Evolutionary conservation across 441 rosid species (phyloP).

Genomic region (Eutrema salsugineum): DNA sequence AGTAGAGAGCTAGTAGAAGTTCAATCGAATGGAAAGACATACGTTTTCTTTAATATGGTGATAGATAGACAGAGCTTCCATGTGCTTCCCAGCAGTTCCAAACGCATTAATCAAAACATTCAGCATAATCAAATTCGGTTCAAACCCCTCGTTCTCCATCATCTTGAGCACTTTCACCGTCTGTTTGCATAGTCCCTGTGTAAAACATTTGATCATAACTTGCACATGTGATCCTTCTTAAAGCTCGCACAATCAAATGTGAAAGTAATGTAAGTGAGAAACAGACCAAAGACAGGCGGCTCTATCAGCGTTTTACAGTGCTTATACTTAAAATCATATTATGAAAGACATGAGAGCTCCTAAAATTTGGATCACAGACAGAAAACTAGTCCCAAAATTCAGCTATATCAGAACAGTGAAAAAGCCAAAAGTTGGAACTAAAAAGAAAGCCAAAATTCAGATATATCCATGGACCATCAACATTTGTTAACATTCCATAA

Average conservation of each 20-base stretch:
- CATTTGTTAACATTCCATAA: neutral
- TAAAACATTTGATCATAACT: neutral
- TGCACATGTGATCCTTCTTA: neutral
- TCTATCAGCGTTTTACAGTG: neutral
- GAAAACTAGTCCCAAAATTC: neutral
- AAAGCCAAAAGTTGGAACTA: no score
- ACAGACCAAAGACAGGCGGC: neutral
- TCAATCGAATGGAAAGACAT: slow-evolving; percentile 6
- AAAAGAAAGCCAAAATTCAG: no score
- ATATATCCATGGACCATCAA: neutral
- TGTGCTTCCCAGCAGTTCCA: slow-evolving; percentile 58
- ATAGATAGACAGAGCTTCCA: slow-evolving; percentile 60
- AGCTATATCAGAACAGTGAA: neutral
- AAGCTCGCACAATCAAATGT: neutral
- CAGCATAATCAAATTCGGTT: slow-evolving; percentile 59
- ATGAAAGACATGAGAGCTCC: no score
- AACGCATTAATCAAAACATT: slow-evolving; percentile 73
- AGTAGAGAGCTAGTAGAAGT: neutral
- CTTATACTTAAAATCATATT: neutral
- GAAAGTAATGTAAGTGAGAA: neutral
- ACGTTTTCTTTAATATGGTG: slow-evolving; percentile 52
- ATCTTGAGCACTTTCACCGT: slow-evolving; percentile 62
- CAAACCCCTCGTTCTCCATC: slow-evolving; percentile 68
- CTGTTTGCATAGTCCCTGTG: slow-evolving; percentile 57
- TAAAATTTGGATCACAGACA: no score